Evolutionary conservation across 257 asterid genomes (phyloP), one percentile per base, ranked within the genome.

Genomic region (Solanum sparsipilum): DNA sequence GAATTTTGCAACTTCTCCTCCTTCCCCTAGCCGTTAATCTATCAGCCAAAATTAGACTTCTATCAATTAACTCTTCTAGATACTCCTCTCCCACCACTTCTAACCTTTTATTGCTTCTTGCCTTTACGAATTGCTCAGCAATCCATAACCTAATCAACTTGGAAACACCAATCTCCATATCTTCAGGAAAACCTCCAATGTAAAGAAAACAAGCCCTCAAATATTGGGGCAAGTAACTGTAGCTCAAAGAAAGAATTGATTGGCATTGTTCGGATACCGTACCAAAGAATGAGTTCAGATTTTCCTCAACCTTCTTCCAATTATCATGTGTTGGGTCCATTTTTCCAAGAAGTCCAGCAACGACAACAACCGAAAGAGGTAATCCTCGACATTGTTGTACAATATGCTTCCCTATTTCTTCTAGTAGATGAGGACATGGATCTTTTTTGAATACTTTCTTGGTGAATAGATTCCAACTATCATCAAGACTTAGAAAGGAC

Each of bases 41-140:
- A 58, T 1, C 67, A 9, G 5, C 16, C 7, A 63, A 63, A 63
- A 23, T 23, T 63, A 63, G 71, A 10, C 71, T n/a, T 63, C 71
- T 63, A 63, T n/a, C 71, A 63, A 23, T 63, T 23, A 63, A 63
- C 31, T 63, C 71, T 63, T 63, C 3, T 4, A 63, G 1, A 63
- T 63, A 63, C 71, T 63, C 71, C 31, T 23, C 15, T 23, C 3
- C 70, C 29, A 63, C 29, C 70, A 21, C 27, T 60, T 60, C 68
- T 21, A 60, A 7, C 3, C 68, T 60, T 60, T 60, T 60, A 8
- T 21, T 4, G 29, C 2, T 9, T 23, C 31, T 23, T 63, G 1
- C 6, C 32, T 21, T 36, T 18, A 88, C 11, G 29, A 88, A 88
- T 9, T 88, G 88, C 44, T 85, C 90, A 21, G 67, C 86, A 48